Conservation (phyloP, 331 rosid species). For the Saraca asoca region DNA sequence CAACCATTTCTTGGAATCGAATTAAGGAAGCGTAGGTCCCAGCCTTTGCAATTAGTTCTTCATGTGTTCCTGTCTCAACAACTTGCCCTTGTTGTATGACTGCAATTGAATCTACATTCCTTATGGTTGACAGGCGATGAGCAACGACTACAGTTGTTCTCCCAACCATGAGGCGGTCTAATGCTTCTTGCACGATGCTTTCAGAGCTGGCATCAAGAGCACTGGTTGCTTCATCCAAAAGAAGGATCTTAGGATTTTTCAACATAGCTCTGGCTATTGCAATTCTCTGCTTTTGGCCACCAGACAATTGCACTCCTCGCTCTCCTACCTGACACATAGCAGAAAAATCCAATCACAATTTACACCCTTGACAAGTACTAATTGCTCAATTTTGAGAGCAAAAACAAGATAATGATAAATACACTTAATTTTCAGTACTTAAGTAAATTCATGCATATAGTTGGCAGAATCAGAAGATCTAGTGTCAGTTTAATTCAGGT, state of each 20-base stretch:
- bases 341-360: conserved; percentile 1
- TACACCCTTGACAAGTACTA: conserved; percentile 7
- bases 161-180: conserved; percentile 94
- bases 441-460: too few species aligned
- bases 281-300: conserved; percentile 96
- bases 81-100: conserved; percentile 96
- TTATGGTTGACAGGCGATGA: conserved; percentile 86
- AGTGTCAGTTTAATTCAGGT: too few species aligned
- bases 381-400: background rate
- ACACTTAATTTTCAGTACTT: too few species aligned
- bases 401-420: background rate
- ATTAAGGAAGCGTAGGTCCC: conserved; percentile 88
- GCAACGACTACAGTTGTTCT: conserved; percentile 94
- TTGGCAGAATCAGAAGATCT: too few species aligned
- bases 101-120: conserved; percentile 93
- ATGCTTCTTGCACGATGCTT: conserved; percentile 96
- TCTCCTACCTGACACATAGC: conserved; percentile 74
- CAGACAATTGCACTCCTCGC: conserved; percentile 93
- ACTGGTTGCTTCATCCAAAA: conserved; percentile 96
- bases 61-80: conserved; percentile 96
- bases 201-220: conserved; percentile 96
- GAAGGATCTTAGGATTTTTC: conserved; percentile 90
- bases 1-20: conserved; percentile 93
- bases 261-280: conserved; percentile 98
- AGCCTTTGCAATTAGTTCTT: conserved; percentile 77